These are phyloP conservation scores for Bondarzewia mesenterica DNA, from an alignment of 1,284 basidiomycete species.

Conservation along the genomic window DNA sequence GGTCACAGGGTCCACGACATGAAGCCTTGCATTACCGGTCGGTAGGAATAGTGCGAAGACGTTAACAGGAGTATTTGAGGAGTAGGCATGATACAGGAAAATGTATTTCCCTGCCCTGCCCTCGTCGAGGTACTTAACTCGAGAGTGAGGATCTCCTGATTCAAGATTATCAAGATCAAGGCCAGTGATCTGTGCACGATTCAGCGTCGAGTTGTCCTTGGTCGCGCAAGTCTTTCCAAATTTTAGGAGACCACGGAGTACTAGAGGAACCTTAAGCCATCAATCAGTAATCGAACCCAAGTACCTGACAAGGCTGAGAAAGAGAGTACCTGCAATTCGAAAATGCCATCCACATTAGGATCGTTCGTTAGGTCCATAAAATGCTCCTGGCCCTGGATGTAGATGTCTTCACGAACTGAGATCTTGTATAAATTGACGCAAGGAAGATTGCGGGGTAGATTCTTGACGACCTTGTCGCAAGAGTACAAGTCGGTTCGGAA, in stretches of 20 bases:
- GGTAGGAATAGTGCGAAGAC: conserved; percentile 89
- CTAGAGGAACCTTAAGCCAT: conserved; percentile 64
- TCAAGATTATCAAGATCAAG: conserved; percentile 85
- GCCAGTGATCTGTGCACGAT: conserved; percentile 76
- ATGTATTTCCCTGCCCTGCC: conserved; percentile 75
- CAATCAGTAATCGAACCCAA: conserved; percentile 7
- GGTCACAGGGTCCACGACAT: conserved; percentile 86
- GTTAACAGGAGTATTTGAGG: conserved; percentile 71
- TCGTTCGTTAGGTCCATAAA: conserved; percentile 92
- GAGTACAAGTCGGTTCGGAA: conserved; percentile 70
- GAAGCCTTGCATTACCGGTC: conserved; percentile 65
- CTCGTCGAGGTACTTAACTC: conserved; percentile 72
- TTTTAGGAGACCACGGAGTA: conserved; percentile 77
- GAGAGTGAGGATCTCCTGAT: conserved; percentile 47
- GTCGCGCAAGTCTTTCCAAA: conserved; percentile 81
- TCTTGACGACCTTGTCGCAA: conserved; percentile 68
- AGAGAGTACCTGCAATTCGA: conserved; percentile 74
- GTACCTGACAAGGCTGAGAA: conserved; percentile 1
- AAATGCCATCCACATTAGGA: conserved; percentile 93
- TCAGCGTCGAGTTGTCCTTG: conserved; percentile 70
- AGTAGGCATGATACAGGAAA: conserved; percentile 86
- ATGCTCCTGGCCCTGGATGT: conserved; percentile 79
- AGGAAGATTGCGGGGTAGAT: conserved; percentile 75
- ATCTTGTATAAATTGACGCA: conserved; percentile 82
- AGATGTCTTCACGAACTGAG: conserved; percentile 79